Conservation (phyloP, 1,284 basidiomycete species). For the Coniferiporia sulphurascens region DNA sequence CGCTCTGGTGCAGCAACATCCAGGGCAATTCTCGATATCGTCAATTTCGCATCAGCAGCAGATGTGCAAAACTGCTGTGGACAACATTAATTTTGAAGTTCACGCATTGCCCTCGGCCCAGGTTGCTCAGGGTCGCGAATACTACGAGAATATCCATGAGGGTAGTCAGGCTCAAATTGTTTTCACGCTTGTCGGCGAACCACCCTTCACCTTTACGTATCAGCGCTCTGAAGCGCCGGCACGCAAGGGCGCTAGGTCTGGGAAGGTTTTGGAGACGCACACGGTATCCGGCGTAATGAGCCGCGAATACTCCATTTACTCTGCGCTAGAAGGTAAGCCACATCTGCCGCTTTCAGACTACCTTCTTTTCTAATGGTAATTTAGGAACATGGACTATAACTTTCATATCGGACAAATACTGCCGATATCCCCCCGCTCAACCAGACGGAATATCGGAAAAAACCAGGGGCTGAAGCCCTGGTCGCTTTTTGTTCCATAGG, state of each 20-base stretch:
- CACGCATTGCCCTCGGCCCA: slow-evolving; percentile 85
- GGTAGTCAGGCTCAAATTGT: slow-evolving; percentile 91
- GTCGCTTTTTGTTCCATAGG: neutral
- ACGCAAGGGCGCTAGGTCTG: slow-evolving; percentile 57
- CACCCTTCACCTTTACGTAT: slow-evolving; percentile 95
- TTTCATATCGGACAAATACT: slow-evolving; percentile 79
- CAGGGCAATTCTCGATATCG: slow-evolving; percentile 78
- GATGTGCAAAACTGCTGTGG: slow-evolving; percentile 77
- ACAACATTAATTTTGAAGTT: slow-evolving; percentile 72
- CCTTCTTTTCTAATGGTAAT: slow-evolving; percentile 9
- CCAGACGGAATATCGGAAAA: slow-evolving; percentile 34
- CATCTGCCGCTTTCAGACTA: neutral
- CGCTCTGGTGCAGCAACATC: slow-evolving; percentile 73
- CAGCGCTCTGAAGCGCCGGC: slow-evolving; percentile 68
- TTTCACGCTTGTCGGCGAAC: slow-evolving; percentile 84
- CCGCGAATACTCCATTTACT: slow-evolving; percentile 82
- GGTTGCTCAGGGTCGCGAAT: slow-evolving; percentile 79
- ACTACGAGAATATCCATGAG: slow-evolving; percentile 85
- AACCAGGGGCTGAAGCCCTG: slow-evolving; percentile 14
- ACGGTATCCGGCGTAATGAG: slow-evolving; percentile 78
- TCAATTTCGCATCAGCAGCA: slow-evolving; percentile 90
- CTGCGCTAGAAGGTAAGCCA: slow-evolving; percentile 75
- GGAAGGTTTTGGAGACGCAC: slow-evolving; percentile 82
- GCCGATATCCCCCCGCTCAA: slow-evolving; percentile 66
- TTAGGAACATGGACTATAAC: slow-evolving; percentile 90